phyloP scores from a whole-genome alignment of 2,329 filamentous ascomycete species.

The Tympanopsis confertula region DNA sequence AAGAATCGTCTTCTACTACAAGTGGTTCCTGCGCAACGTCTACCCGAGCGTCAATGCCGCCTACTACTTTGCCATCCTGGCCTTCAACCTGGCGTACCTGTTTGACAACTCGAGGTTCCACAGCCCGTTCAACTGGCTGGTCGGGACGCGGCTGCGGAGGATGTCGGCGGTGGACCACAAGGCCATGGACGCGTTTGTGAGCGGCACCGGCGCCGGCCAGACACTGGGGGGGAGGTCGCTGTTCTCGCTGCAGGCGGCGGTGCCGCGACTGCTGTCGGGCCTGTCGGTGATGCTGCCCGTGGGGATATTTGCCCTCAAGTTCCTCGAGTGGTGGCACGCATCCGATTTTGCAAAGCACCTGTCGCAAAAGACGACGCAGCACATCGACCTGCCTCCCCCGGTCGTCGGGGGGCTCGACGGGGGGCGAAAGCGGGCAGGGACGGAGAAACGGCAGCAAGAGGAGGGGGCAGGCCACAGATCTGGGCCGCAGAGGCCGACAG shows the following conservation, averaged over 20 bases:
- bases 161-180: not conserved
- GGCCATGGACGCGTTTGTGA: constrained; percentile 7
- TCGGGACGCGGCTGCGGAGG: not conserved
- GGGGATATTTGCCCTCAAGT: not conserved
- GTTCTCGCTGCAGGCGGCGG: not conserved
- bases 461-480: not conserved
- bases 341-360: not conserved
- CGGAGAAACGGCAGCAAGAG: too few relatives aligned
- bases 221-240: too few relatives aligned
- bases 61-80: not conserved
- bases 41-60: not conserved
- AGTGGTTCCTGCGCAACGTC: not conserved
- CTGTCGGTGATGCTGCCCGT: not conserved
- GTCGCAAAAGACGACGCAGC: not conserved
- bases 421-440: too few relatives aligned
- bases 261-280: not conserved
- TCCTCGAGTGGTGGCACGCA: not conserved
- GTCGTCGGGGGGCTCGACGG: not conserved
- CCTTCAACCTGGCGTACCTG: not conserved
- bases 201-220: constrained; percentile 13
- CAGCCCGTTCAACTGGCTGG: not conserved
- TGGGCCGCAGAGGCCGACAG: not conserved
- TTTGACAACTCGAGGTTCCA: not conserved
- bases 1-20: not conserved
- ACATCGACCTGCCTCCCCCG: not conserved